These are phyloP conservation scores for Penicillium sp. DNA, from an alignment of 2,329 filamentous ascomycete species.

Conservation along the genomic window DNA sequence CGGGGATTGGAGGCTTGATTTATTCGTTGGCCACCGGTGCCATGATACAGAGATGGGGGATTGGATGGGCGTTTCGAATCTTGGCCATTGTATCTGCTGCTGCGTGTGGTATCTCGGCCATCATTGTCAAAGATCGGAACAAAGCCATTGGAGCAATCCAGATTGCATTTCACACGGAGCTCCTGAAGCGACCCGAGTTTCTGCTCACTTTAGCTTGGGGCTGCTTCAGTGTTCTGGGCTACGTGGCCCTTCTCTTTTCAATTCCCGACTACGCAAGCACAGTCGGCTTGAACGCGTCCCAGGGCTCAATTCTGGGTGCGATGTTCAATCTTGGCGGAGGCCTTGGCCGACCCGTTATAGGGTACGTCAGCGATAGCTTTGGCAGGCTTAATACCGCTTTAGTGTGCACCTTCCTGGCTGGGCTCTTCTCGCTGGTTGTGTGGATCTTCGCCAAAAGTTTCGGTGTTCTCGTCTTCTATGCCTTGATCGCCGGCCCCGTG, in stretches of 20 bases:
- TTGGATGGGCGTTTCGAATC: slow-evolving; percentile 26
- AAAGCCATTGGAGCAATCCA: not conserved
- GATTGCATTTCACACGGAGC: not conserved
- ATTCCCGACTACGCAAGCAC: slow-evolving; percentile 54
- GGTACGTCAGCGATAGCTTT: slow-evolving; percentile 52
- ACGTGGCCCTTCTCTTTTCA: slow-evolving; percentile 56
- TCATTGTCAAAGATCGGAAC: not conserved
- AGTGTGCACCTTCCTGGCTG: slow-evolving; percentile 5
- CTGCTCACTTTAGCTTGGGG: slow-evolving; percentile 29
- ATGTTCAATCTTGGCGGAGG: slow-evolving; percentile 56
- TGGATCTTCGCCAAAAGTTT: slow-evolving; percentile 45
- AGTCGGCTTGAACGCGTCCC: slow-evolving; percentile 50
- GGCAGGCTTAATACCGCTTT: slow-evolving; percentile 55
- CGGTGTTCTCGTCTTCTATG: slow-evolving; percentile 40
- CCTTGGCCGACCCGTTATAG: slow-evolving; percentile 49
- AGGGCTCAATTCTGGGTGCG: slow-evolving; percentile 53
- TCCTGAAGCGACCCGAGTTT: slow-evolving; percentile 1
- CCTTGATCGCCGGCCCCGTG: slow-evolving; percentile 39
- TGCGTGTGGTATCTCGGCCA: not conserved
- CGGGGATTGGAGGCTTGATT: slow-evolving; percentile 19
- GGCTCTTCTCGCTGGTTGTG: slow-evolving; percentile 14
- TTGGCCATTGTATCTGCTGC: slow-evolving; percentile 18
- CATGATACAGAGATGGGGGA: slow-evolving; percentile 24
- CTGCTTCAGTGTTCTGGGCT: slow-evolving; percentile 50
- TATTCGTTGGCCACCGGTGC: slow-evolving; percentile 22